Percentiles rank a stretch among this genome's conserved stretches.
phyloP scores from a whole-genome alignment of 169 alveolate species.

The Plasmodium inui region DNA sequence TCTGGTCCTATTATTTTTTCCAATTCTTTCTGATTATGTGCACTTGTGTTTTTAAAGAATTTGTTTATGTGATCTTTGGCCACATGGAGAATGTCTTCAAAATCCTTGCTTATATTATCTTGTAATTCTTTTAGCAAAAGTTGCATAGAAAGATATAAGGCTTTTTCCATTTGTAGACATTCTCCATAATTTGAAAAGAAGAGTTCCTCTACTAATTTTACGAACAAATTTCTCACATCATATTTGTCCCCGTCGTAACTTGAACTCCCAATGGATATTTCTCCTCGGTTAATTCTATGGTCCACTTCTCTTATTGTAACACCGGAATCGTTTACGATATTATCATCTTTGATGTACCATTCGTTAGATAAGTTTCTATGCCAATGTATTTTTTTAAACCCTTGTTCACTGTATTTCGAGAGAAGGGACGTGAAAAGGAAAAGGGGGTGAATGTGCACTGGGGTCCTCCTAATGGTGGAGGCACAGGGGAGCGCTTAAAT shows the following conservation, averaged over 20 bases:
- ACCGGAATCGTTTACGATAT: neutral
- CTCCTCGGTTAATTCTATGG: constrained; percentile 21
- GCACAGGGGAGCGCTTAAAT: neutral
- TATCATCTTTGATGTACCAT: neutral
- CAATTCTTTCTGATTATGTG: neutral
- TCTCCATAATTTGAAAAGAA: constrained; percentile 7
- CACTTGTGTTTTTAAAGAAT: neutral
- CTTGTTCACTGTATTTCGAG: neutral
- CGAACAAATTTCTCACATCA: neutral
- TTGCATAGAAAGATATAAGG: neutral
- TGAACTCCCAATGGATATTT: neutral
- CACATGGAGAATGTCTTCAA: neutral
- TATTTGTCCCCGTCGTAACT: neutral
- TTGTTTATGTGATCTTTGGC: neutral
- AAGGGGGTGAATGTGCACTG: neutral
- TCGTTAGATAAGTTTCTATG: constrained; percentile 2
- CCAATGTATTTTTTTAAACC: neutral
- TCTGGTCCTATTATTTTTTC: neutral
- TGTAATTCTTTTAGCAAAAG: neutral
- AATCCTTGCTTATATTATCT: neutral
- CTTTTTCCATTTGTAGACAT: neutral
- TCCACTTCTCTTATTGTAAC: constrained; percentile 12
- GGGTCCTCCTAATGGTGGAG: neutral
- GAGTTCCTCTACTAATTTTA: constrained; percentile 14
- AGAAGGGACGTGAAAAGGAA: neutral